Percentiles rank a stretch among this genome's conserved stretches.
These are phyloP conservation scores for Paxillus rubicundulus DNA, from an alignment of 768 basidiomycete species.

Conservation along the genomic window DNA sequence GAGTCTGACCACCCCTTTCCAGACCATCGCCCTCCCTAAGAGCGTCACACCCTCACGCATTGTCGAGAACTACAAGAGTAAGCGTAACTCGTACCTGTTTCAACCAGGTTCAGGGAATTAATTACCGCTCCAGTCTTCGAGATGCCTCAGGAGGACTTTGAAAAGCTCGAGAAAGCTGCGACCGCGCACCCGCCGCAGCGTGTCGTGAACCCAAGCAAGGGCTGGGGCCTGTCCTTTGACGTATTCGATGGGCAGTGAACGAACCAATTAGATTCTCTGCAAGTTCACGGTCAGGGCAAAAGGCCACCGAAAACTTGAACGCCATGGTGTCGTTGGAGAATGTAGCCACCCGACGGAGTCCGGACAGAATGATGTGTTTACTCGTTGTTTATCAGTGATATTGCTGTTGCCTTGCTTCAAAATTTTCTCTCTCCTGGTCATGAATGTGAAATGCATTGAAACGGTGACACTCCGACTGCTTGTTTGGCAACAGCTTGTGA, in stretches of 20 bases:
- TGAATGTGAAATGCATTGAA: too few species aligned
- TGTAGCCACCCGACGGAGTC: not conserved
- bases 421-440: too few species aligned
- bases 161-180: slow-evolving; percentile 40
- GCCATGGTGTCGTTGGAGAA: not conserved
- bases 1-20: not conserved
- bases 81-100: slow-evolving; percentile 1
- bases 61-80: slow-evolving; percentile 66
- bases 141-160: slow-evolving; percentile 38
- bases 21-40: slow-evolving; percentile 76
- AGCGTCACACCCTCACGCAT: slow-evolving; percentile 69
- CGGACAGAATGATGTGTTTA: not conserved
- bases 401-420: not conserved
- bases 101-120: not conserved
- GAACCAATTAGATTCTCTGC: not conserved
- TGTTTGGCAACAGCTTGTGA: slow-evolving; percentile 28
- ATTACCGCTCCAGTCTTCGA: slow-evolving; percentile 25
- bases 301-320: too few species aligned
- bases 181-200: slow-evolving; percentile 52
- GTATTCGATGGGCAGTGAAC: slow-evolving; percentile 51
- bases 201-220: slow-evolving; percentile 57
- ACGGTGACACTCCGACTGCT: too few species aligned
- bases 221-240: slow-evolving; percentile 60
- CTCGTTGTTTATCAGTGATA: not conserved
- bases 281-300: not conserved